Evolutionary conservation across 768 basidiomycete genomes (phyloP).

Genomic region (Melanogaster broomeanus): DNA sequence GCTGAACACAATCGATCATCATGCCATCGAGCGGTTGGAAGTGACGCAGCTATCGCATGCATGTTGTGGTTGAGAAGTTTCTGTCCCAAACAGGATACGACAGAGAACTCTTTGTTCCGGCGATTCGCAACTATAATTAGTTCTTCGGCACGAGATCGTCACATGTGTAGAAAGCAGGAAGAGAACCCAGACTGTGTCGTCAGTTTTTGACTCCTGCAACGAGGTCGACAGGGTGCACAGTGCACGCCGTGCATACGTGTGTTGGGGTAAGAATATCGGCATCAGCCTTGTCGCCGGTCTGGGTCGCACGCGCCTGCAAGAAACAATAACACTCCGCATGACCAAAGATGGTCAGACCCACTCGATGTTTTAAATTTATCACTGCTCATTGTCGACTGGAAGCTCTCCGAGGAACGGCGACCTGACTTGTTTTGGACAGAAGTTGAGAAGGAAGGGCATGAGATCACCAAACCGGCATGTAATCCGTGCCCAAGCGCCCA

Average conservation of each 20-base stretch:
- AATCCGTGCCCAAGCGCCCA: not conserved
- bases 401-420: not conserved
- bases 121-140: too few relatives aligned
- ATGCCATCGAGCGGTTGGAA: too few relatives aligned
- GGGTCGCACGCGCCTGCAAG: too few relatives aligned
- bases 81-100: too few relatives aligned
- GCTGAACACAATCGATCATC: too few relatives aligned
- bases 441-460: not conserved
- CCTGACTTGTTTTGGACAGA: not conserved
- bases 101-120: not conserved
- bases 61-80: too few relatives aligned
- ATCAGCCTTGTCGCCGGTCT: not conserved
- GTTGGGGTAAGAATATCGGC: not conserved
- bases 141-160: constrained; percentile 11
- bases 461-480: not conserved
- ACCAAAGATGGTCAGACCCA: not conserved
- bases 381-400: not conserved
- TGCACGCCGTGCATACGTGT: constrained; percentile 15
- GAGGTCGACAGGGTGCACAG: constrained; percentile 15
- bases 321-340: not conserved
- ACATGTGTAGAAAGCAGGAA: constrained; percentile 2
- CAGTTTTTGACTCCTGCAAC: constrained; percentile 9
- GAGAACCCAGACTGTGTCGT: not conserved
- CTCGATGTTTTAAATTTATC: not conserved
- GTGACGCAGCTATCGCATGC: too few relatives aligned